These are phyloP conservation scores for Pseudogymnoascus sp. DNA, from an alignment of 2,329 filamentous ascomycete genomes.

Conservation along the genomic window DNA sequence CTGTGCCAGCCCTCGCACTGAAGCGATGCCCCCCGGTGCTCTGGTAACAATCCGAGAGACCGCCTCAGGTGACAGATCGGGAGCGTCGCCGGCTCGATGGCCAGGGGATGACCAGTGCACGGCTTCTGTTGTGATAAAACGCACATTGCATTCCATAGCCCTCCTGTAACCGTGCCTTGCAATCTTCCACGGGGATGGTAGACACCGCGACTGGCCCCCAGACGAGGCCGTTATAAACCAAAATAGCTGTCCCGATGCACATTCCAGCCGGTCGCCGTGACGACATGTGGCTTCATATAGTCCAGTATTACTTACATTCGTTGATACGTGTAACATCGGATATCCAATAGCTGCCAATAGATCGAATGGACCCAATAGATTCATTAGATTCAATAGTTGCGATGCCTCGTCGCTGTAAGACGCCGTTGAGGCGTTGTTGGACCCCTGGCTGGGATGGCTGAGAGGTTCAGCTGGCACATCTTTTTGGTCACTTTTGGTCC, in stretches of 20 bases:
- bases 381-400: neutral
- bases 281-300: neutral
- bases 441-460: slow-evolving; percentile 1
- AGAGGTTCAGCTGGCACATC: neutral
- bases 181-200: neutral
- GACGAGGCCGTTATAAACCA: neutral
- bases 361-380: too few species aligned
- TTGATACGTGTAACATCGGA: neutral
- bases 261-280: neutral
- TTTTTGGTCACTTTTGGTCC: too few species aligned
- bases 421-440: neutral
- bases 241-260: neutral
- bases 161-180: neutral
- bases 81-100: neutral
- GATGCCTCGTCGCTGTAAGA: neutral
- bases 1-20: neutral
- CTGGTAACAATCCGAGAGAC: neutral
- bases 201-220: neutral
- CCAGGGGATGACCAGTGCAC: neutral
- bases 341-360: neutral
- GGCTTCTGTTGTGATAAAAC: neutral
- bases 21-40: neutral
- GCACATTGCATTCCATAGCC: neutral
- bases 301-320: neutral
- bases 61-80: neutral